A percentile compares a stretch with the other conserved stretches of the same genome.
Conservation (phyloP, 345 rosid genomes). For the Eucalyptus guilfoylei region DNA sequence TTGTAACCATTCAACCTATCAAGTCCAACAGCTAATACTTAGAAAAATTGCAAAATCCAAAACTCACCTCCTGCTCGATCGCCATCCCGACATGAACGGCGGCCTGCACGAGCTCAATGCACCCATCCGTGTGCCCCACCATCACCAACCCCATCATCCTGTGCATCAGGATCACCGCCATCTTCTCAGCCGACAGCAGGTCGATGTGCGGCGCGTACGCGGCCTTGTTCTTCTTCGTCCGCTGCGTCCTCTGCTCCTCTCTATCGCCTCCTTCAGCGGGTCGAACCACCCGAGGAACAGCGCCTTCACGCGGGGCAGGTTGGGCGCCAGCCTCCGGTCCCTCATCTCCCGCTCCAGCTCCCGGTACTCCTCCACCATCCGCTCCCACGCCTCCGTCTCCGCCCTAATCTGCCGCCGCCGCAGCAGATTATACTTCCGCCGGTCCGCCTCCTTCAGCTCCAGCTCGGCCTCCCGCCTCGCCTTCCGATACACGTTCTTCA, state of each 20-base stretch:
- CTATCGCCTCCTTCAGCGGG: conserved; percentile 71
- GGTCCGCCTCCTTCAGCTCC: conserved; percentile 43
- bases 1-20: neutral
- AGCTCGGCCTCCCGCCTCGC: conserved; percentile 27
- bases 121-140: conserved; percentile 56
- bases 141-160: conserved; percentile 82
- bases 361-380: conserved; percentile 64
- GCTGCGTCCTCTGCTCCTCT: conserved; percentile 61
- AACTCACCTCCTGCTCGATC: conserved; percentile 77
- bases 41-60: neutral
- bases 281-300: conserved; percentile 91
- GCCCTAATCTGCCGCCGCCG: conserved; percentile 74
- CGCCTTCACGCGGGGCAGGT: conserved; percentile 69
- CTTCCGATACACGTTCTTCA: conserved; percentile 41
- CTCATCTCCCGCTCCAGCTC: conserved; percentile 70
- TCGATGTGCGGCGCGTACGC: conserved; percentile 80
- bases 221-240: conserved; percentile 45
- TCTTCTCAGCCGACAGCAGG: conserved; percentile 74
- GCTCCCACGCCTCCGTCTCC: conserved; percentile 96
- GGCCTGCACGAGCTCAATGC: conserved; percentile 78
- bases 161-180: conserved; percentile 94
- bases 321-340: conserved; percentile 69
- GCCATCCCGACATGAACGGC: conserved; percentile 79
- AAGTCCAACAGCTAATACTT: neutral
- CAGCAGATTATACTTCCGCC: conserved; percentile 43